These are phyloP conservation scores for Heliosperma pusillum DNA, from an alignment of 148 eudicot genomes.

Conservation along the genomic window DNA sequence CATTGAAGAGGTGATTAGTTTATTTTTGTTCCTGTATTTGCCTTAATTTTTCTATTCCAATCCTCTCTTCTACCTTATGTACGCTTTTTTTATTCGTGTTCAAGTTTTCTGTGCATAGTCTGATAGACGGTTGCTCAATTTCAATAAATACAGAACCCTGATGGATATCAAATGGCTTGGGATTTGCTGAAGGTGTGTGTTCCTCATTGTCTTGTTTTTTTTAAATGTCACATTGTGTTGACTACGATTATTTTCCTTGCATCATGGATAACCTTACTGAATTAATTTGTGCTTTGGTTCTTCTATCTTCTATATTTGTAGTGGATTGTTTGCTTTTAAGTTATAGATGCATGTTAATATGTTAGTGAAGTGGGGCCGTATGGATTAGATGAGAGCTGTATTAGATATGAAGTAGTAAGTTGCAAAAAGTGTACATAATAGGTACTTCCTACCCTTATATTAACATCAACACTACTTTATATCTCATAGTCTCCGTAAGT, in stretches of 20 bases:
- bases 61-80: not conserved
- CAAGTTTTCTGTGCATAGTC: not conserved
- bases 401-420: too few species aligned
- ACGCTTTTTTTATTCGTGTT: not conserved
- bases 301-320: not conserved
- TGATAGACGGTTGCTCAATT: not conserved
- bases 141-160: conserved; percentile 66
- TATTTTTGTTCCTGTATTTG: not conserved
- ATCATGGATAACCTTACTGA: not conserved
- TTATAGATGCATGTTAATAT: not conserved
- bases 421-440: too few species aligned
- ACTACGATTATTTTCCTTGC: not conserved
- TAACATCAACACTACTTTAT: not conserved
- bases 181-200: conserved; percentile 60
- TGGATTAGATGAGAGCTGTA: too few species aligned
- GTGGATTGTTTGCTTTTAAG: not conserved
- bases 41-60: not conserved
- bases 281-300: not conserved
- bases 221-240: not conserved
- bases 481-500: too few species aligned
- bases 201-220: not conserved
- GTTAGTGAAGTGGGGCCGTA: too few species aligned
- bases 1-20: conserved; percentile 51
- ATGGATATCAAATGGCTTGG: conserved; percentile 71
- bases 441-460: too few species aligned